Evolutionary conservation across 257 asterid genomes (phyloP), one percentile per base, ranked within the genome.

Genomic region (Rhazya stricta): DNA sequence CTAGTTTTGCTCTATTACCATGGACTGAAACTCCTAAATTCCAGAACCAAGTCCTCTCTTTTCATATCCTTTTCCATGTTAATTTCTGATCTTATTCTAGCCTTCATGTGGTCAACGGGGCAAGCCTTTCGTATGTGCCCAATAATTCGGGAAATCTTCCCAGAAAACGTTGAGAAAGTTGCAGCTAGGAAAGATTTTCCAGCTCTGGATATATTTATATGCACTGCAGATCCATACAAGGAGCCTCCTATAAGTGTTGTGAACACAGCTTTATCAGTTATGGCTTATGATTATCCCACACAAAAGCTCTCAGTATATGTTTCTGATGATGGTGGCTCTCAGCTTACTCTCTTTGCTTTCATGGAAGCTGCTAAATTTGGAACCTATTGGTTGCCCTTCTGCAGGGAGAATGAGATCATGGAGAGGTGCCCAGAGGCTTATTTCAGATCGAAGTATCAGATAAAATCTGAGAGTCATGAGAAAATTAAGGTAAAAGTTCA

Each of bases 291-390:
- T 39, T 91, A 84, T 77, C 96, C 92, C 57, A 8, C 91, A 39
- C 88, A 85, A 27, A 91, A 91, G 73, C 23, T 91, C 27, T 89
- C 96, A 34, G 84, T 91, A 12, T 91, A 86, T 73, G 88, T 89
- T 72, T 89, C 97, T 48, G 96, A 89, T 71, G 97, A 91, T 43
- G 97, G 97, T 6, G 96, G 94, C 0, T 89, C 96, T 54, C 89
- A 89, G 83, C 87, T 89, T 10, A 91, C 88, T 3, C 80, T 89
- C 78, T 91, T 89, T 74, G 94, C 90, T 67, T 85, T 91, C 79
- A 81, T 91, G 91, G 97, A 92, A 78, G 96, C 96, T 41, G 96
- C 90, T 29, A 85, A 84, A 46, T 92, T 92, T 71, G 91, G 82
- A 23, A 83, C 62, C 72, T 37, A 48, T 39, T 92, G 97, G 97